Conservation (phyloP, 805 yeast species). For the Barnettozyma siamensis region DNA sequence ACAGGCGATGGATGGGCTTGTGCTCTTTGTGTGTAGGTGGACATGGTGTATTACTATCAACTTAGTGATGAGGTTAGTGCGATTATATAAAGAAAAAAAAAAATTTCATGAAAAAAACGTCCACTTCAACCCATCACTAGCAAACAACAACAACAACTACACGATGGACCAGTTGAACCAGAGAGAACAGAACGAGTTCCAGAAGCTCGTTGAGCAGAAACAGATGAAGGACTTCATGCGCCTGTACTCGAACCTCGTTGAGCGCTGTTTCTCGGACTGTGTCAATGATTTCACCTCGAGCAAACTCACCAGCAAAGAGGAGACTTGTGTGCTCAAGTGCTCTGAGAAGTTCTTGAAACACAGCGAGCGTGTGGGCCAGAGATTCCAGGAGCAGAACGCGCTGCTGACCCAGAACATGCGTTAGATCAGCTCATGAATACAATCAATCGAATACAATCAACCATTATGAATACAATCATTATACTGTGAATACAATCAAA, state of each 20-base stretch:
- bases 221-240: slow-evolving; percentile 99
- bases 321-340: slow-evolving; percentile 81
- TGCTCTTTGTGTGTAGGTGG: slow-evolving; percentile 49
- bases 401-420: slow-evolving; percentile 68
- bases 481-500: no score
- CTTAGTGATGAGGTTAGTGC: neutral
- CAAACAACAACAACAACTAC: neutral
- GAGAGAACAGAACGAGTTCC: slow-evolving; percentile 95
- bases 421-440: slow-evolving; percentile 13
- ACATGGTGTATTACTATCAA: neutral
- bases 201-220: slow-evolving; percentile 90
- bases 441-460: neutral
- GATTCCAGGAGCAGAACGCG: slow-evolving; percentile 97
- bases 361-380: slow-evolving; percentile 95
- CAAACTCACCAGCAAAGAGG: slow-evolving; percentile 79
- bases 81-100: neutral
- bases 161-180: slow-evolving; percentile 91
- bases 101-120: neutral
- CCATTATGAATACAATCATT: neutral
- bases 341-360: slow-evolving; percentile 97
- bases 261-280: slow-evolving; percentile 96
- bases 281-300: slow-evolving; percentile 97
- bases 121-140: no score
- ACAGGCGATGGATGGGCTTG: slow-evolving; percentile 66
- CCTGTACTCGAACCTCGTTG: slow-evolving; percentile 88